Conservation (phyloP, 768 basidiomycete species). For the Boletus coccyginus region DNA sequence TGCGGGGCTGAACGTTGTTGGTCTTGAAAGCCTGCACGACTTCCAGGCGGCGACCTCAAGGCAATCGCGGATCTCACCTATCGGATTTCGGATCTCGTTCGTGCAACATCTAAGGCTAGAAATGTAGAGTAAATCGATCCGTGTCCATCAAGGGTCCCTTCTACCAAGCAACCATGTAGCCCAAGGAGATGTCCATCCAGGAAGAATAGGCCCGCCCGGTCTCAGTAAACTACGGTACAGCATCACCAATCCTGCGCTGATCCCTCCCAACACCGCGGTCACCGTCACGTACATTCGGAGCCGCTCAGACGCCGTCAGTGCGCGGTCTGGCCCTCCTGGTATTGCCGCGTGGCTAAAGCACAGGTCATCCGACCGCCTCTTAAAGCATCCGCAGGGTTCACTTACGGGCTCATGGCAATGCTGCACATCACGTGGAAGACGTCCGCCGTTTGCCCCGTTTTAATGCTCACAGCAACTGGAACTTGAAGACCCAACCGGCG, state of each 20-base stretch:
- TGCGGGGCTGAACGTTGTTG: constrained; percentile 14
- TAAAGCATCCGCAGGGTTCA: constrained; percentile 20
- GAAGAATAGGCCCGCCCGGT: constrained; percentile 54
- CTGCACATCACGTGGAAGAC: constrained; percentile 84
- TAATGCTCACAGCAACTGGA: constrained; percentile 91
- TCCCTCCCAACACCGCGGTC: constrained; percentile 71
- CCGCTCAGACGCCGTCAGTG: constrained; percentile 64
- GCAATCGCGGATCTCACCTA: constrained; percentile 35
- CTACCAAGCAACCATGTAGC: constrained; percentile 63
- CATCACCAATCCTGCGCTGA: constrained; percentile 69
- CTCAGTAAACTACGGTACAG: constrained; percentile 65
- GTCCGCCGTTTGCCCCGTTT: constrained; percentile 79
- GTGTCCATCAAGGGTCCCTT: constrained; percentile 33
- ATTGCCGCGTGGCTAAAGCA: constrained; percentile 54
- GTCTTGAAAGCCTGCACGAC: constrained; percentile 16
- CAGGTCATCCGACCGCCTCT: constrained; percentile 9
- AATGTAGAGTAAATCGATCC: constrained; percentile 7
- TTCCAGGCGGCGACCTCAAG: constrained; percentile 34
- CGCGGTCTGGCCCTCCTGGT: constrained; percentile 82
- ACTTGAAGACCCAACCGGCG: constrained; percentile 85
- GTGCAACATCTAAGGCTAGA: constrained; percentile 13
- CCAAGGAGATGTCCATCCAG: constrained; percentile 59
- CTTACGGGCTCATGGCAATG: constrained; percentile 86
- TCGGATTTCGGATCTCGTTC: constrained; percentile 36
- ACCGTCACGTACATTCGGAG: constrained; percentile 70